These are phyloP conservation scores for Vitis amurensis DNA, from an alignment of 164 flowering plant genomes.

Conservation along the genomic window DNA sequence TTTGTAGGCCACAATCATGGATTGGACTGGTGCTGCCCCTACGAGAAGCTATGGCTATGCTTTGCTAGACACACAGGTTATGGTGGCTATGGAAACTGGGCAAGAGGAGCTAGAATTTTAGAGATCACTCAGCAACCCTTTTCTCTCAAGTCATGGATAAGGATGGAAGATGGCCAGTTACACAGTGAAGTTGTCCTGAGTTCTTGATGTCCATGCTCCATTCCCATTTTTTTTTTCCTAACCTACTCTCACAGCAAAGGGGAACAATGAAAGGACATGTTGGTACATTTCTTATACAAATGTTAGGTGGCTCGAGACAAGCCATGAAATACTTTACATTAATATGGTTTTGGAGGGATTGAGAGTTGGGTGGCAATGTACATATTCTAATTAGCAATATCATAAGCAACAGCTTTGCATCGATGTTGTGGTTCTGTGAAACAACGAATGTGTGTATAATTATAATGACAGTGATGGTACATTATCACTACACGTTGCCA, in stretches of 20 bases:
- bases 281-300: too few relatives aligned
- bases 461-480: constrained; percentile 5
- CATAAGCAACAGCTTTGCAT: too few relatives aligned
- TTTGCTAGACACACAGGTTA: constrained; percentile 91
- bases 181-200: constrained; percentile 65
- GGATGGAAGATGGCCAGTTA: constrained; percentile 73
- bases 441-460: constrained; percentile 4
- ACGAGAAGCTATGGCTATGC: constrained; percentile 78
- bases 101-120: constrained; percentile 76
- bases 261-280: too few relatives aligned
- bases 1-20: constrained; percentile 96
- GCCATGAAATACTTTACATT: too few relatives aligned
- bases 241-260: too few relatives aligned
- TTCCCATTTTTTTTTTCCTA: too few relatives aligned
- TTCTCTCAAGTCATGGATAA: constrained; percentile 78
- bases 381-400: too few relatives aligned
- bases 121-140: constrained; percentile 63
- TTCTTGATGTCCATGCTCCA: constrained; percentile 13
- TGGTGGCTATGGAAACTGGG: constrained; percentile 89
- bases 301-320: too few relatives aligned
- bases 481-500: background rate
- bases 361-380: too few relatives aligned
- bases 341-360: too few relatives aligned
- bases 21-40: constrained; percentile 91
- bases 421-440: background rate